Conservation (phyloP, 192 early-diverging fungal species). For the Coemansia sp. region DNA sequence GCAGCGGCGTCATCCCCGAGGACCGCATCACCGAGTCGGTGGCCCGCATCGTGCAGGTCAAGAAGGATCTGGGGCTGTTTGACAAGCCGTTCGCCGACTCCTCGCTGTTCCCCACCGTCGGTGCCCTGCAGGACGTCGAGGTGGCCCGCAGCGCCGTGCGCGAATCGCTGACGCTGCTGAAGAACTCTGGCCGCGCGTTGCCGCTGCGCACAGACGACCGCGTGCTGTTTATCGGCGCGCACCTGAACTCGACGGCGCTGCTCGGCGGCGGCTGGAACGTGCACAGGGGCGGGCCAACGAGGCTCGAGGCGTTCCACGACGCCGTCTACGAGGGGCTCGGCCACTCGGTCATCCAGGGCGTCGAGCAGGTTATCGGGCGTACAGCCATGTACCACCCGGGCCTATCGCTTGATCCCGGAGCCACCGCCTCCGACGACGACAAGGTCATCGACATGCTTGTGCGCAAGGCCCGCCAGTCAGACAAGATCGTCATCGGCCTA, state of each 20-base stretch:
- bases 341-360: conserved; percentile 19
- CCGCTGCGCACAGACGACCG: conserved; percentile 49
- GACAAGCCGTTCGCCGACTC: conserved; percentile 43
- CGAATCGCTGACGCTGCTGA: conserved; percentile 59
- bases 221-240: conserved; percentile 58
- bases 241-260: conserved; percentile 54
- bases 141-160: conserved; percentile 52
- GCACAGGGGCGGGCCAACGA: conserved; percentile 36
- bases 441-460: conserved; percentile 10
- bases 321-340: conserved; percentile 27
- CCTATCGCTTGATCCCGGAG: background rate
- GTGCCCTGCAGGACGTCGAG: conserved; percentile 46
- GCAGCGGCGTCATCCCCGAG: conserved; percentile 26
- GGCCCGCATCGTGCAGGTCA: conserved; percentile 59
- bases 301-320: conserved; percentile 10
- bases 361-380: conserved; percentile 6
- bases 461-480: conserved; percentile 16
- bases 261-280: conserved; percentile 58
- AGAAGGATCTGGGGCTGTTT: conserved; percentile 62
- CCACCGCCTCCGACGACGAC: background rate
- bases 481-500: conserved; percentile 42
- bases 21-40: conserved; percentile 54
- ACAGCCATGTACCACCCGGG: conserved; percentile 17
- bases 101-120: conserved; percentile 36
- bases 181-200: conserved; percentile 49